Evolutionary conservation across 1,284 basidiomycete species (phyloP).

Genomic region (Boletellus dicymbophilus): DNA sequence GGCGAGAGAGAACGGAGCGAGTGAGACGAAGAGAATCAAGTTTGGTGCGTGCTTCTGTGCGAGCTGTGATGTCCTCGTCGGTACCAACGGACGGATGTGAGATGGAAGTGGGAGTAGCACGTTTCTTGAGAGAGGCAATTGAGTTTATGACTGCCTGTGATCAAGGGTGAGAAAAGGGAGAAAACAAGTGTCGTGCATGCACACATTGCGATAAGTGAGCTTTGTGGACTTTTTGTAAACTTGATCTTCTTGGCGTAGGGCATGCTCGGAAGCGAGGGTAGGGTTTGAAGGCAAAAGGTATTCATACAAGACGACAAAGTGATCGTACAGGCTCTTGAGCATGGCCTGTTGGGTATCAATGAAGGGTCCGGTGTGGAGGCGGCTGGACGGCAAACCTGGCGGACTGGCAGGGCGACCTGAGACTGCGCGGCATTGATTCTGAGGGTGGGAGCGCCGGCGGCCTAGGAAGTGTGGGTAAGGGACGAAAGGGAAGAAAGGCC

Average conservation of each 20-base stretch:
- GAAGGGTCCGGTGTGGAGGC: slow-evolving; percentile 1
- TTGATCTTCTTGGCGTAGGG: slow-evolving; percentile 76
- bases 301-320: slow-evolving; percentile 67
- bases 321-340: slow-evolving; percentile 71
- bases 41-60: slow-evolving; percentile 60
- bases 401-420: slow-evolving; percentile 63
- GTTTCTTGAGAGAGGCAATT: slow-evolving; percentile 72
- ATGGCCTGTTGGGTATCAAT: slow-evolving; percentile 48
- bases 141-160: slow-evolving; percentile 72
- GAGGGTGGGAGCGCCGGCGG: slow-evolving; percentile 69
- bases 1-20: slow-evolving; percentile 50
- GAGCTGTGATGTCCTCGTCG: slow-evolving; percentile 61
- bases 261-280: slow-evolving; percentile 68
- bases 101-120: slow-evolving; percentile 59
- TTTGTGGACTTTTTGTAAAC: slow-evolving; percentile 73
- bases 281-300: slow-evolving; percentile 51
- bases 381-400: slow-evolving; percentile 55
- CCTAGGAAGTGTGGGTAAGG: slow-evolving; percentile 33
- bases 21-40: slow-evolving; percentile 61
- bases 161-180: slow-evolving; percentile 10
- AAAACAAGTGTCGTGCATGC: slow-evolving; percentile 16
- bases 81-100: slow-evolving; percentile 83
- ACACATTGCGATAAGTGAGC: slow-evolving; percentile 77
- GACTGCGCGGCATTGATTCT: slow-evolving; percentile 64
- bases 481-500: neutral